Percentiles rank a stretch among this genome's conserved stretches.
phyloP scores from a whole-genome alignment of 179 eudicot genomes.

The Amaranthus tricolor region DNA sequence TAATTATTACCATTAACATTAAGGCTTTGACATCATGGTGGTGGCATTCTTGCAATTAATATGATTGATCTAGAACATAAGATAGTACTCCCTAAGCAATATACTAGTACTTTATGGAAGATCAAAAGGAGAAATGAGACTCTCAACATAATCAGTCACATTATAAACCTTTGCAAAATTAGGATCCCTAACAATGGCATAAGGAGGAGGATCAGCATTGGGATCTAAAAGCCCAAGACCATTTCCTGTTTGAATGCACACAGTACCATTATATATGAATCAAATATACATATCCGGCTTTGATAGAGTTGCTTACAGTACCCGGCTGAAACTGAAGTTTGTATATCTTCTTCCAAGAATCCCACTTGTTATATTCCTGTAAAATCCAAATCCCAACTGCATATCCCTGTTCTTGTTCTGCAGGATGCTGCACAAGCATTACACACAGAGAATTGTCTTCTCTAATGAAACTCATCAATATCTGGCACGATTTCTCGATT shows the following conservation, averaged over 20 bases:
- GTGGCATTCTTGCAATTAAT: too few relatives aligned
- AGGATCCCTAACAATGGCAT: background rate
- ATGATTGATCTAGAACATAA: too few relatives aligned
- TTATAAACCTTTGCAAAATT: background rate
- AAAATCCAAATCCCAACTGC: constrained; percentile 3
- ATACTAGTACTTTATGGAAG: background rate
- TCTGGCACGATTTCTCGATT: background rate
- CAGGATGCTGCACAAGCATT: background rate
- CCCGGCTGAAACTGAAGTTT: background rate
- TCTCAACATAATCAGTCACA: constrained; percentile 8
- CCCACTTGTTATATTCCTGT: background rate
- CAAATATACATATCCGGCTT: background rate
- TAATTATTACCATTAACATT: too few relatives aligned
- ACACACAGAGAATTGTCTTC: background rate
- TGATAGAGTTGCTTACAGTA: background rate
- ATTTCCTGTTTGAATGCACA: background rate
- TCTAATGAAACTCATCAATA: background rate
- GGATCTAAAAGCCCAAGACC: background rate
- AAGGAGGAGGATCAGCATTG: background rate
- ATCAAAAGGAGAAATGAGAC: constrained; percentile 1
- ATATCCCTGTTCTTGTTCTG: background rate
- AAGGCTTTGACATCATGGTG: too few relatives aligned
- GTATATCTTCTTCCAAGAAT: constrained; percentile 5
- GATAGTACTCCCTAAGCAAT: too few relatives aligned
- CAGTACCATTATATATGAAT: background rate